Conservation (phyloP, 805 yeast genomes). For the Wickerhamiella qilinensis region DNA sequence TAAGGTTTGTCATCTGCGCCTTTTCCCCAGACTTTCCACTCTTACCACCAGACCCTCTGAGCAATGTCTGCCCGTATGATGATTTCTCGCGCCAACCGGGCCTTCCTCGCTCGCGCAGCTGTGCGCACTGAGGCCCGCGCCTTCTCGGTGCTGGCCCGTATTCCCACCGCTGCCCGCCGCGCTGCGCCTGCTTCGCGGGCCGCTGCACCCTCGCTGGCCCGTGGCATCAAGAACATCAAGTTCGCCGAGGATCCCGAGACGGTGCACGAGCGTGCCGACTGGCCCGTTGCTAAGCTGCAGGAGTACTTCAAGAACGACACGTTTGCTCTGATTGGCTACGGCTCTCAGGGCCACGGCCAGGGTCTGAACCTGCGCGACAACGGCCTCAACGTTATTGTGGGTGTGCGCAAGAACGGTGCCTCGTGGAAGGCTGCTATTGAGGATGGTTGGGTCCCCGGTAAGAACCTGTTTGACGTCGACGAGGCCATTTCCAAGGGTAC, state of each 20-base stretch:
- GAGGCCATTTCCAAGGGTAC: constrained; percentile 92
- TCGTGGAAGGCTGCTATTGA: constrained; percentile 99
- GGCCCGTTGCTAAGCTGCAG: constrained; percentile 95
- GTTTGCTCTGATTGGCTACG: constrained; percentile 95
- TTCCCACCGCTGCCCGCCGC: constrained; percentile 26
- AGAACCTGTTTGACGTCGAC: constrained; percentile 84
- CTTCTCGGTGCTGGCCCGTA: constrained; percentile 31
- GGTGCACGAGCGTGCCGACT: constrained; percentile 97
- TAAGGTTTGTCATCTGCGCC: too few species aligned
- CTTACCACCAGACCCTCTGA: not conserved
- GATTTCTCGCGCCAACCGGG: constrained; percentile 18
- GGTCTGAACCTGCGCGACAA: constrained; percentile 98
- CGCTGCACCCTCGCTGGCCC: constrained; percentile 40
- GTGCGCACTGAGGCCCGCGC: constrained; percentile 47
- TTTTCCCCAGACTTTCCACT: too few species aligned
- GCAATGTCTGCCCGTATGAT: constrained; percentile 17
- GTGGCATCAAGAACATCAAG: constrained; percentile 94
- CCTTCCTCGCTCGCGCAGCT: constrained; percentile 28
- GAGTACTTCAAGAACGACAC: constrained; percentile 98
- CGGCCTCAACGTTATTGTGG: constrained; percentile 92
- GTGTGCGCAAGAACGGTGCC: constrained; percentile 97
- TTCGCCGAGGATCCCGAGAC: constrained; percentile 85
- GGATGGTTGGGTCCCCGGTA: constrained; percentile 99
- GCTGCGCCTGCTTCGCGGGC: constrained; percentile 19
- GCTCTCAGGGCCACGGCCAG: constrained; percentile 99